Percentiles rank a stretch among this genome's conserved stretches.
Evolutionary conservation across 1,284 basidiomycete species (phyloP).

Genomic region (Cutaneotrichosporon sp.): DNA sequence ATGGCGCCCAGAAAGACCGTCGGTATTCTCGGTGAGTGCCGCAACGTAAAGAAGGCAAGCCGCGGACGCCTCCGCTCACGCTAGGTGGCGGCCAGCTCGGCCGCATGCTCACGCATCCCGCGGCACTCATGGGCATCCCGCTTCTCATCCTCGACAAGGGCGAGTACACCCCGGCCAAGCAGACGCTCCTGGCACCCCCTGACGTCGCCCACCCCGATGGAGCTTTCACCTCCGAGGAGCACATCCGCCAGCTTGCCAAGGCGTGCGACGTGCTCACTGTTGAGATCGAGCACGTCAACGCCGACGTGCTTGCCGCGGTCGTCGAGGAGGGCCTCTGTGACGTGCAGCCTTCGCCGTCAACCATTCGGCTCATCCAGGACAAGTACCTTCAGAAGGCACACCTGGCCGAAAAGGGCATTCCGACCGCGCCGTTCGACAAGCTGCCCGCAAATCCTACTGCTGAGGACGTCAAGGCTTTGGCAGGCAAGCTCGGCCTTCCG

Average conservation of each 20-base stretch:
- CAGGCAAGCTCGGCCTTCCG: constrained; percentile 67
- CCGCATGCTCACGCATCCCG: constrained; percentile 91
- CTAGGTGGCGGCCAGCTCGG: constrained; percentile 95
- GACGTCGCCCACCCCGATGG: constrained; percentile 72
- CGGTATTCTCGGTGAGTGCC: constrained; percentile 44
- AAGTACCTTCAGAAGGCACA: constrained; percentile 87
- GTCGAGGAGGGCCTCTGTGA: constrained; percentile 55
- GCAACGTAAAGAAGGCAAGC: no score
- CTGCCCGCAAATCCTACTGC: constrained; percentile 49
- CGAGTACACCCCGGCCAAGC: constrained; percentile 79
- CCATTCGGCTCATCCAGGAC: constrained; percentile 90
- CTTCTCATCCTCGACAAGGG: constrained; percentile 86
- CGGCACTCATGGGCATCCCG: constrained; percentile 79
- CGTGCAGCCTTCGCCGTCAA: constrained; percentile 79
- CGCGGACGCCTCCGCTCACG: no score
- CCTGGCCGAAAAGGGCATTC: constrained; percentile 57
- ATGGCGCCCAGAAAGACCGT: constrained; percentile 47
- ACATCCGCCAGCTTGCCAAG: constrained; percentile 73
- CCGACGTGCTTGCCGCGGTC: constrained; percentile 65
- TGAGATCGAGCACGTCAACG: constrained; percentile 97
- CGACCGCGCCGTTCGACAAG: constrained; percentile 67
- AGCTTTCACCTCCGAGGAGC: constrained; percentile 73
- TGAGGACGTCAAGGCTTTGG: constrained; percentile 58
- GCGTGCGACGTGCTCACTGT: constrained; percentile 88
- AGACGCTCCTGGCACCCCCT: constrained; percentile 62